Evolutionary conservation across 1,284 basidiomycete genomes (phyloP).

Genomic region (Ceratorhiza oryzae-sativae): DNA sequence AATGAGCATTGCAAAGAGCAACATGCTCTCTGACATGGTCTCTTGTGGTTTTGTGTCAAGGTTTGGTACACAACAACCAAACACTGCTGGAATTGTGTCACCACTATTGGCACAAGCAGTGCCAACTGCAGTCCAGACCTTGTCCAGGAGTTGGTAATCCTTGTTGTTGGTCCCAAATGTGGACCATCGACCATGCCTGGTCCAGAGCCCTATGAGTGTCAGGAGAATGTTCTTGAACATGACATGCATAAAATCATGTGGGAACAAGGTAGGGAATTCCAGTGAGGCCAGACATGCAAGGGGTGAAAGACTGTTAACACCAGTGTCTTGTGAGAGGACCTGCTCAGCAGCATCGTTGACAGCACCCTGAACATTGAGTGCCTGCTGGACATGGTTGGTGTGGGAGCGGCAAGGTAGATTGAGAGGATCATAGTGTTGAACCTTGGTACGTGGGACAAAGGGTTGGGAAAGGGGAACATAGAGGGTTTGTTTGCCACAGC

Average conservation of each 20-base stretch:
- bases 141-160: neutral
- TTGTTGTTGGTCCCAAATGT: neutral
- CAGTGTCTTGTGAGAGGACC: neutral
- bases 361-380: neutral
- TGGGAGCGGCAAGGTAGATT: slow-evolving; percentile 40
- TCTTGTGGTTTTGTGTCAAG: slow-evolving; percentile 49
- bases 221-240: slow-evolving; percentile 41
- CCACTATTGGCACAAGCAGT: slow-evolving; percentile 48
- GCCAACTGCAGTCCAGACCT: slow-evolving; percentile 47
- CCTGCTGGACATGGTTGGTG: slow-evolving; percentile 10
- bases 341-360: slow-evolving; percentile 1
- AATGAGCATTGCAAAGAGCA: slow-evolving; percentile 55
- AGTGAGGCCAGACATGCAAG: slow-evolving; percentile 22
- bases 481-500: neutral
- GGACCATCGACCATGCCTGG: neutral
- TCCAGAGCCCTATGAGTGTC: slow-evolving; percentile 40
- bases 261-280: slow-evolving; percentile 38
- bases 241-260: slow-evolving; percentile 43
- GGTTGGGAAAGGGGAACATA: slow-evolving; percentile 38
- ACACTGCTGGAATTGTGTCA: slow-evolving; percentile 53
- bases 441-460: neutral
- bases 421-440: slow-evolving; percentile 15
- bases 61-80: slow-evolving; percentile 53
- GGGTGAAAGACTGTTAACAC: slow-evolving; percentile 36
- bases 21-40: slow-evolving; percentile 51